Conservation (phyloP, 2,329 filamentous ascomycete genomes). For the Clarireedia hainanense region DNA sequence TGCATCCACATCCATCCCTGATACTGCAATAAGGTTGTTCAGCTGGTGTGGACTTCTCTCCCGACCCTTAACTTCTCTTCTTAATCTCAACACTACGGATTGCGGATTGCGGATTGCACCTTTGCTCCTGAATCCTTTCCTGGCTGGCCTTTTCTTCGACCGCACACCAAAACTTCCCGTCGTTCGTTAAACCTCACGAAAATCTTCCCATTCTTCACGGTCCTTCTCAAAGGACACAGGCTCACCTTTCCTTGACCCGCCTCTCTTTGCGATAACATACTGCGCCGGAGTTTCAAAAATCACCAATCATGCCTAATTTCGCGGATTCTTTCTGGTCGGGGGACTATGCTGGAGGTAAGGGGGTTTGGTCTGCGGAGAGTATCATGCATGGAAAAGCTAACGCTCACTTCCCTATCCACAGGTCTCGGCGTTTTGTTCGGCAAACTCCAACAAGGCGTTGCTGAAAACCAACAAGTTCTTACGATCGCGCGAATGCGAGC, state of each 20-base stretch:
- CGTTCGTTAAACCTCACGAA: neutral
- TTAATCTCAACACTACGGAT: too few relatives aligned
- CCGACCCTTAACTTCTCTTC: too few relatives aligned
- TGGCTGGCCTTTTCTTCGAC: neutral
- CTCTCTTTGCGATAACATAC: neutral
- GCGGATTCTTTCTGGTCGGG: conserved; percentile 95
- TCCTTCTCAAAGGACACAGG: too few relatives aligned
- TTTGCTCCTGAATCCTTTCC: neutral
- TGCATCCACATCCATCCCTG: too few relatives aligned
- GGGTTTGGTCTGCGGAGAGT: neutral
- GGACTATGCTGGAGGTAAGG: conserved; percentile 87
- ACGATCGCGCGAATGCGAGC: conserved; percentile 89
- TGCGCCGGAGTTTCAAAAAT: neutral
- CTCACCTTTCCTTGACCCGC: too few relatives aligned
- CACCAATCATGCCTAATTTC: conserved; percentile 61
- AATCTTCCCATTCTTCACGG: too few relatives aligned
- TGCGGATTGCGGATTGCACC: too few relatives aligned
- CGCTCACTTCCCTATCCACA: conserved; percentile 24
- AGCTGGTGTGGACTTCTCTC: too few relatives aligned
- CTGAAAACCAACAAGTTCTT: conserved; percentile 91
- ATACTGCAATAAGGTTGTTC: too few relatives aligned
- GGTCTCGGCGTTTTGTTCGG: conserved; percentile 88
- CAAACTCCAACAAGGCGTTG: conserved; percentile 92
- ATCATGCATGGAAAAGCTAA: neutral
- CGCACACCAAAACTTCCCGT: neutral